Evolutionary conservation across 352 stramenopile genomes (phyloP).

Genomic region (Globisporangium cederbergense): DNA sequence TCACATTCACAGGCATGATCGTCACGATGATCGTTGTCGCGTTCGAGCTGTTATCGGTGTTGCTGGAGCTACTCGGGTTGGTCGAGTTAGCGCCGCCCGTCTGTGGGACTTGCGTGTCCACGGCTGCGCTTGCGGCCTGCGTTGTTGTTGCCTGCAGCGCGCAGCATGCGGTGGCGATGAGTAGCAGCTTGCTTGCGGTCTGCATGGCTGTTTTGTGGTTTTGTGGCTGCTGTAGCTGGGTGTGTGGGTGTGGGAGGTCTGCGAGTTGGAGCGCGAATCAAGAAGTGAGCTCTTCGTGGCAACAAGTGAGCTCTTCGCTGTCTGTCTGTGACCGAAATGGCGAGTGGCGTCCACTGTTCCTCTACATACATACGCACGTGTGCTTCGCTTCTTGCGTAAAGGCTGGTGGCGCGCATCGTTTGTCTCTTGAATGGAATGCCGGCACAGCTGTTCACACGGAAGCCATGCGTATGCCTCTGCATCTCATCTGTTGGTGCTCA

Average conservation of each 20-base stretch:
- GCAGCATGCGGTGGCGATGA: neutral
- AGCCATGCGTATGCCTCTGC: neutral
- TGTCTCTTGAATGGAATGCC: too few relatives aligned
- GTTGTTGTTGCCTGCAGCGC: neutral
- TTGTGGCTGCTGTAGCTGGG: too few relatives aligned
- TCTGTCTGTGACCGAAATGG: neutral
- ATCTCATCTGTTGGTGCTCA: neutral
- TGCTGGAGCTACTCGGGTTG: conserved; percentile 1
- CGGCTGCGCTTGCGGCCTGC: neutral
- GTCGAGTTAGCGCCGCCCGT: conserved; percentile 11
- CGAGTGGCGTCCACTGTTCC: neutral
- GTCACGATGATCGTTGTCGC: conserved; percentile 10
- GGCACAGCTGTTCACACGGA: conserved; percentile 1
- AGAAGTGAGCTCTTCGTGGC: conserved; percentile 1
- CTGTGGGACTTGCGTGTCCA: neutral
- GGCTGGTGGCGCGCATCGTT: neutral
- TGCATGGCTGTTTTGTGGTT: neutral
- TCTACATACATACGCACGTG: too few relatives aligned
- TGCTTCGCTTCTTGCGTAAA: neutral
- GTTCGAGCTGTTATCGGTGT: neutral
- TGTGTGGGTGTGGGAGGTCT: neutral
- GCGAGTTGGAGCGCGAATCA: neutral
- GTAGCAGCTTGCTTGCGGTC: neutral
- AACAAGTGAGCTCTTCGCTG: neutral
- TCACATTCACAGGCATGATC: conserved; percentile 5